These are phyloP conservation scores for Myochromella boudieri DNA, from an alignment of 768 basidiomycete genomes.

Conservation along the genomic window DNA sequence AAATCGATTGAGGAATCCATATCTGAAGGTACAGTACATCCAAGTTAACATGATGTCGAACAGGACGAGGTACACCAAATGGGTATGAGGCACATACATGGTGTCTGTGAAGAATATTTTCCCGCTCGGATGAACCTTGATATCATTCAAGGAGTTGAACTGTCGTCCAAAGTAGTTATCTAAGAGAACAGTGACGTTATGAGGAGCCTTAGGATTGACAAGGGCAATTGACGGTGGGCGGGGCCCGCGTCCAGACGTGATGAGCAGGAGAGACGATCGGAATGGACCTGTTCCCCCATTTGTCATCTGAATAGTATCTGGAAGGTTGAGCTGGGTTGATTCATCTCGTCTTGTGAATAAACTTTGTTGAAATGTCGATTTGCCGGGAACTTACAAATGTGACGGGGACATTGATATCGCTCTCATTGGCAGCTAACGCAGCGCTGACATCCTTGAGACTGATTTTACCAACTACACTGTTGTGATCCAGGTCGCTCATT, in stretches of 20 bases:
- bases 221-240: conserved; percentile 62
- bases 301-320: conserved; percentile 64
- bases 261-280: conserved; percentile 55
- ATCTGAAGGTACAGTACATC: conserved; percentile 33
- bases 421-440: conserved; percentile 36
- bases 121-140: conserved; percentile 71
- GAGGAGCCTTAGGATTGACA: conserved; percentile 62
- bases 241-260: conserved; percentile 64
- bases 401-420: conserved; percentile 48
- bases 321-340: conserved; percentile 49
- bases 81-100: conserved; percentile 39
- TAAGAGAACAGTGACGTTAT: conserved; percentile 67
- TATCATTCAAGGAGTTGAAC: conserved; percentile 81
- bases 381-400: conserved; percentile 31
- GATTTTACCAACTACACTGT: conserved; percentile 64
- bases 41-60: background rate
- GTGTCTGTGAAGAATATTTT: conserved; percentile 77
- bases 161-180: conserved; percentile 81
- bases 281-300: conserved; percentile 69
- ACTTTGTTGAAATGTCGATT: background rate
- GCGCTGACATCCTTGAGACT: conserved; percentile 53
- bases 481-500: conserved; percentile 60
- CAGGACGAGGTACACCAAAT: background rate
- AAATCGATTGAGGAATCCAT: conserved; percentile 66
- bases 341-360: conserved; percentile 1